A percentile compares a stretch with the other conserved stretches of the same genome.
Evolutionary conservation across 495 filamentous ascomycete genomes (phyloP).

Genomic region (Durotheca rogersii): DNA sequence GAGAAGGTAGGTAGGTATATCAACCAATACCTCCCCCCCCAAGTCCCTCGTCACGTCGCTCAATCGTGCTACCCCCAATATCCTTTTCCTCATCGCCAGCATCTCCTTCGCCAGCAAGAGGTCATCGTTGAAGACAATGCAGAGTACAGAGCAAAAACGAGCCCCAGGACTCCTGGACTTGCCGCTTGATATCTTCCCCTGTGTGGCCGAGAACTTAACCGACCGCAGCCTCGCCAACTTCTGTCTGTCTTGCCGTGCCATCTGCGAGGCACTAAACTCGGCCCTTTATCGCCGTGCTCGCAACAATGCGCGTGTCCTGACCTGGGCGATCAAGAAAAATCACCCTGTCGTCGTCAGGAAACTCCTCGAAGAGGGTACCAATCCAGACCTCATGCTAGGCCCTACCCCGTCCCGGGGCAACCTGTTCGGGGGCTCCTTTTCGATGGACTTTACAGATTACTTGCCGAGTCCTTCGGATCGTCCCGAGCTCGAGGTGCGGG

Average conservation of each 20-base stretch:
- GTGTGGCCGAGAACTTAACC: not conserved
- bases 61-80: too few relatives aligned
- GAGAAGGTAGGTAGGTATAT: too few relatives aligned
- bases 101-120: too few relatives aligned
- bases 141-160: not conserved
- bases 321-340: not conserved
- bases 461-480: constrained; percentile 80
- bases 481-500: constrained; percentile 73
- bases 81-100: too few relatives aligned
- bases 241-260: constrained; percentile 1
- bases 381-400: constrained; percentile 5
- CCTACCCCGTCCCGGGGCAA: too few relatives aligned
- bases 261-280: not conserved
- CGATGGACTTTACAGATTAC: constrained; percentile 81
- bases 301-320: not conserved
- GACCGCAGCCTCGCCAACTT: not conserved
- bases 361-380: constrained; percentile 2
- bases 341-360: not conserved
- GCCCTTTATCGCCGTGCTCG: constrained; percentile 1
- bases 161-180: constrained; percentile 3
- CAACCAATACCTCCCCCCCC: too few relatives aligned
- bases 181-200: constrained; percentile 5
- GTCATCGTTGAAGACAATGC: too few relatives aligned
- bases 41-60: too few relatives aligned
- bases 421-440: too few relatives aligned